Conservation (phyloP, 169 alveolate genomes). For the Cryptosporidium viatorum region DNA sequence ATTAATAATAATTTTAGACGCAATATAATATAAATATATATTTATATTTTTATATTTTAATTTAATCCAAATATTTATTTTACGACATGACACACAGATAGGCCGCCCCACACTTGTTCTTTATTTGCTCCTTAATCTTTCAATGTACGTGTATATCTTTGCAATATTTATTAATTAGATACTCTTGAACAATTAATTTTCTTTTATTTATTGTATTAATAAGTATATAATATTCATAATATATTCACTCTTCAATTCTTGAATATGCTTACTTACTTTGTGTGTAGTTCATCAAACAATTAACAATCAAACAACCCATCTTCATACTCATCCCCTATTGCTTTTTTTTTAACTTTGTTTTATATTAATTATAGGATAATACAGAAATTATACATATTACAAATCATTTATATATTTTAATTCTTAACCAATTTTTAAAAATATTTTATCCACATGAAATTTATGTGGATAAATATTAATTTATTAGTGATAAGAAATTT, state of each 20-base stretch:
- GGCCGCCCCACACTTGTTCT: conserved; percentile 2
- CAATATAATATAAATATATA: neutral
- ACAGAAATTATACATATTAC: neutral
- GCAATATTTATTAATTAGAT: neutral
- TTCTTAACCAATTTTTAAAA: too few species aligned
- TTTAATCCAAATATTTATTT: neutral
- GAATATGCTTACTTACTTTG: too few species aligned
- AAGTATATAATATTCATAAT: neutral
- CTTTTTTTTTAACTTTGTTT: too few species aligned
- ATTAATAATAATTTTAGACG: neutral
- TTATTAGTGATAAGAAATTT: too few species aligned
- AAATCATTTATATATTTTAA: too few species aligned
- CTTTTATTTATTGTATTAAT: neutral
- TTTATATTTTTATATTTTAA: neutral
- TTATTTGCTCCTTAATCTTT: neutral
- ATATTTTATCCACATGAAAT: neutral
- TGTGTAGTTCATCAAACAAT: too few species aligned
- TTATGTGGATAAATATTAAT: neutral
- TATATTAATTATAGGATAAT: too few species aligned
- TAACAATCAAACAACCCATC: neutral
- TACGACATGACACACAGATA: conserved; percentile 5
- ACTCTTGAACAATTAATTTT: neutral
- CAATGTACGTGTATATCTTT: neutral
- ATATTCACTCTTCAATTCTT: too few species aligned
- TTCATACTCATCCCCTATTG: too few species aligned